Base-by-base conservation (phyloP, 2,329 filamentous ascomycete species). In the Hortaea sp. region DNA sequence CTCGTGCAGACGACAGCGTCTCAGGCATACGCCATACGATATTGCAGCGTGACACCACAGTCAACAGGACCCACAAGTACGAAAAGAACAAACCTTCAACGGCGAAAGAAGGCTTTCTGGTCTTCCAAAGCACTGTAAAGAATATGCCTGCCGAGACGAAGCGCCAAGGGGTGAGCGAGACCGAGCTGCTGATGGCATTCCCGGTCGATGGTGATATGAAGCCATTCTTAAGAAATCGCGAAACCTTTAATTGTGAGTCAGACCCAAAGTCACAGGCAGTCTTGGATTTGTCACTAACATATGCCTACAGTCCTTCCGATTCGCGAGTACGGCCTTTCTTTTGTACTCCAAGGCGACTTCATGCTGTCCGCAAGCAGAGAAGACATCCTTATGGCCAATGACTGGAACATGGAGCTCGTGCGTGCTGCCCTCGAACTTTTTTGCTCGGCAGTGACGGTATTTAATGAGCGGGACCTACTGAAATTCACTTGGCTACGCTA, bases 321-420 rank as follows among this genome's bases (percentile, higher is more conserved):
- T 13, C 11, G 11, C 9, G 10, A 28, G 7, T 9, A 43, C 29
- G 12, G 7, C 41, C 40, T 10, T 39, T 5, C 27, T 13, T 57
- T 57, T 39, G 37, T 57, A 6, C 37, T 57, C 7, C 50, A 56
- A 38, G 53, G 49, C 7, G 55, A 57, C 37, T 57, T 55, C 46
- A 47, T 56, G 31, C 44, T 55, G 2, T 49, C 40, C 29, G 53
- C 49, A 10, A 52, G 41, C 31, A 34, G 53, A 7, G 47, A 53
- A 37, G 46, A 42, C 7, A 45, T 55, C 7, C 42, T 49, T 5
- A 34, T 34, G 3, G 40, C 29, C 10, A 47, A 47, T 11, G n/a
- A 27, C 1, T 54, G 52, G 50, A 54, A 53, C 41, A 30, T 42
- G 9, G 34, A 7, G 12, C n/a, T 54, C 7, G 37, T 49, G 3